A percentile compares a stretch with the other conserved stretches of the same genome.
phyloP scores from a whole-genome alignment of 305 asterid species.

The Solanum hybrid region DNA sequence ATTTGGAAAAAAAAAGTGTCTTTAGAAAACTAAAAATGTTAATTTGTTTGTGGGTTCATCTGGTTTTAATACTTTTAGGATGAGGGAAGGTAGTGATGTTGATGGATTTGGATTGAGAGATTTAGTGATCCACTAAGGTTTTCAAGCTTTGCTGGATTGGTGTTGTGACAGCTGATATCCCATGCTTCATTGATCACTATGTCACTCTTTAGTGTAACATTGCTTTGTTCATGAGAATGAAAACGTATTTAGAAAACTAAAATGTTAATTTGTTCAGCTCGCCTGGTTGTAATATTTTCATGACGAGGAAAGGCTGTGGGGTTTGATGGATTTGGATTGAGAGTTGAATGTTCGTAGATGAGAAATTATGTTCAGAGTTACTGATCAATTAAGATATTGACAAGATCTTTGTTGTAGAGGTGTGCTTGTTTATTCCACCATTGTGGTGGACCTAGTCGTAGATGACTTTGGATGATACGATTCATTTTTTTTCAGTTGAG shows the following conservation, averaged over 20 bases:
- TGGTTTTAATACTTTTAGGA: neutral
- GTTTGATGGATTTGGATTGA: neutral
- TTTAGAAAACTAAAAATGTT: neutral
- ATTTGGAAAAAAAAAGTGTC: neutral
- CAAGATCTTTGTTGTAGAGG: neutral
- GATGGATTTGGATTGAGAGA: neutral
- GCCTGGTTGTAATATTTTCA: neutral
- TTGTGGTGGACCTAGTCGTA: neutral
- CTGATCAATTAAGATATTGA: neutral
- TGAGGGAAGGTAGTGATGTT: neutral
- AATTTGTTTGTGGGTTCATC: neutral
- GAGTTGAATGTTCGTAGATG: neutral
- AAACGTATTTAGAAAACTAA: neutral
- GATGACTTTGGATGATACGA: neutral
- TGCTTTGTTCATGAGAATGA: neutral
- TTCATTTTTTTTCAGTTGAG: neutral
- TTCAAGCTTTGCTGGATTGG: neutral
- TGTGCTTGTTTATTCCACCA: neutral
- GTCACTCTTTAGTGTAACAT: neutral
- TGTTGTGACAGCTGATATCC: neutral
- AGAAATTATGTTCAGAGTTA: neutral
- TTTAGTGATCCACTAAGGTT: neutral
- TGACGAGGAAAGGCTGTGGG: neutral
- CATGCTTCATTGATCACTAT: neutral
- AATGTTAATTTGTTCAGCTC: neutral